Percentiles rank a stretch among this genome's conserved stretches.
These are phyloP conservation scores for Karstenula rhodostoma DNA, from an alignment of 2,329 filamentous ascomycete genomes.

Conservation along the genomic window DNA sequence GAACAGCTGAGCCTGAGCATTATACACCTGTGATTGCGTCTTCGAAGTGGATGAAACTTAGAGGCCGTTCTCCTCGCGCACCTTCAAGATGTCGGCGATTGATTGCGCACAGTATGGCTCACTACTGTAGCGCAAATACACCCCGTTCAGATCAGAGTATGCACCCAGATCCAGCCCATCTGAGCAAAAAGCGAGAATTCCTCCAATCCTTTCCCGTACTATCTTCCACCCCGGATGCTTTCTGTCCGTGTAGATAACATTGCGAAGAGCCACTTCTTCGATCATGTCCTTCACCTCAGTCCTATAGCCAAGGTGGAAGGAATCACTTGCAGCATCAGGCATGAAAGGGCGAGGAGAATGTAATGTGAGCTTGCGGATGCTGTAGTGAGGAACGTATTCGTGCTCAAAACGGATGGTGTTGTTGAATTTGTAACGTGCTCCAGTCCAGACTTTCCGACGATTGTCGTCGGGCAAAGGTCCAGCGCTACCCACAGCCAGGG, in stretches of 20 bases:
- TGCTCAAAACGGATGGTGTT: constrained; percentile 2
- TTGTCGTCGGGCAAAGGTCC: neutral
- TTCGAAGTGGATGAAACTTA: neutral
- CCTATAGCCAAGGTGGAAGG: neutral
- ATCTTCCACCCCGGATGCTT: constrained; percentile 4
- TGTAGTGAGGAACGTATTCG: constrained; percentile 1
- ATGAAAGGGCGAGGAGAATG: neutral
- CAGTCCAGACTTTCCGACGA: neutral
- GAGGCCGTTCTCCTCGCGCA: neutral
- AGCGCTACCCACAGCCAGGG: neutral
- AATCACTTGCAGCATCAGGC: neutral
- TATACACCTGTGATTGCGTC: neutral
- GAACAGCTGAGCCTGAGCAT: no score
- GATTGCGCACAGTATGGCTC: no score
- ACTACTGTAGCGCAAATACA: no score
- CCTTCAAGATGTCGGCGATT: no score
- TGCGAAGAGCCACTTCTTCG: neutral
- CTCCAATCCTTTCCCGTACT: neutral
- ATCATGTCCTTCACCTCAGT: neutral
- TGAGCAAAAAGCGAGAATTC: neutral
- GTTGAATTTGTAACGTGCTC: constrained; percentile 4
- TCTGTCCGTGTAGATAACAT: neutral
- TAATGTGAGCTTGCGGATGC: neutral
- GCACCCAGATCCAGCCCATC: no score
- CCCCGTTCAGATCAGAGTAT: no score